Base-by-base conservation (phyloP, 805 yeast genomes). In the Starmerella potacharoeniae region DNA sequence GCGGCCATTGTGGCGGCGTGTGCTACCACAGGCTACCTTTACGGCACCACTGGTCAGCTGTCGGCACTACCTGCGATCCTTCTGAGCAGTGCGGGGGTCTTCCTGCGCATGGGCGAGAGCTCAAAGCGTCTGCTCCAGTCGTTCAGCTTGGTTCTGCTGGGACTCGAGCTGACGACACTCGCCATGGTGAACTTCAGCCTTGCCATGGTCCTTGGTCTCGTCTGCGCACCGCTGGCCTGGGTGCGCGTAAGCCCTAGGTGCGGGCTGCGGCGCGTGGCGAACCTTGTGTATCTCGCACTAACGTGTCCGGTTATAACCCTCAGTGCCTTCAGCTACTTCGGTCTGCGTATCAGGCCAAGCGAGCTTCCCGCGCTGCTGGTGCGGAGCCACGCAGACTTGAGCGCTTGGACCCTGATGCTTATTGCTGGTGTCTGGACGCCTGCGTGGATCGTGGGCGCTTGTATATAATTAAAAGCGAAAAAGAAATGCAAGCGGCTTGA, bases 391-490 rank as follows among this genome's bases (percentile, higher is more conserved):
- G 65, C 72, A 30, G 78, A 81, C 40, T 69, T 86, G 55, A 84
- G 84, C 54, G 82, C 85, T 56, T 88, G 95, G 91, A 85, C 95
- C 0, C 88, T 95, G 90, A 76, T 79, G 55, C 77, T 86, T 29
- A 66, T 89, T 1, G 73, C 81, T 42, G 71, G 83, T 43, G 86
- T 88, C 0, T 89, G 96, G 95, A 67, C 82, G 40, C 95, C 97
- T 3, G 76, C 81, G 5, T 91, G 97, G 97, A 45, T 81, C 4
- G 62, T 71, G 14, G 22, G 47, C 6, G 31, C 36, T 2, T 17
- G 16, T 33, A 51, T 16, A 40, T 40, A 43, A 43, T 1, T 40
- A 6, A n/a, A 6, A 40, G 2, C n/a, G 29, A 40, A 40, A 16
- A 40, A 40, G 8, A n/a, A 16, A 40, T 17, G 6, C 28, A 17